Percentiles rank a stretch among this genome's conserved stretches.
Evolutionary conservation across 352 stramenopile genomes (phyloP).

Genomic region (Nothophytophthora sp.): DNA sequence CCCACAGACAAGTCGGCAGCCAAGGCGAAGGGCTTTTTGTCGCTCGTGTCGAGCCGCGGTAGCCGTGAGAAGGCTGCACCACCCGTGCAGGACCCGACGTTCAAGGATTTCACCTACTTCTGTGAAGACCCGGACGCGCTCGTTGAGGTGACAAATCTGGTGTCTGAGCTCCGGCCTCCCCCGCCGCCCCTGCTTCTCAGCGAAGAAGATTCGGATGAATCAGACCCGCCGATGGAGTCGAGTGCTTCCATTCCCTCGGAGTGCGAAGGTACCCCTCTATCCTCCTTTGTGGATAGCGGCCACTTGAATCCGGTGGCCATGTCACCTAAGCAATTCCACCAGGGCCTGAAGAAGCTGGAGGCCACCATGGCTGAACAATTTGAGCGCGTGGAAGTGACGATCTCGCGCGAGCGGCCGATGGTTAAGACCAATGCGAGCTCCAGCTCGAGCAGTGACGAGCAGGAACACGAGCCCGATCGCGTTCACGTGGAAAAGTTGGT

Average conservation of each 20-base stretch:
- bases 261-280: constrained; percentile 68
- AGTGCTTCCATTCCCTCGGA: constrained; percentile 31
- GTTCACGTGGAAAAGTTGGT: constrained; percentile 44
- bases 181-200: constrained; percentile 39
- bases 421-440: constrained; percentile 32
- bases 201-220: constrained; percentile 38
- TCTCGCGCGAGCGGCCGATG: constrained; percentile 61
- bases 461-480: constrained; percentile 21
- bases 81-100: constrained; percentile 85
- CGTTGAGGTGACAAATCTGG: constrained; percentile 79
- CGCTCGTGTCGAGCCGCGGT: constrained; percentile 68
- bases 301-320: constrained; percentile 52
- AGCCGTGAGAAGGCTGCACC: constrained; percentile 65
- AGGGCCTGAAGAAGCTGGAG: constrained; percentile 69
- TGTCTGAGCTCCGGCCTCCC: constrained; percentile 72
- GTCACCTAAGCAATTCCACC: constrained; percentile 53
- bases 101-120: constrained; percentile 92
- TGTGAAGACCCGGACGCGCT: constrained; percentile 87
- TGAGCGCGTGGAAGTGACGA: constrained; percentile 79
- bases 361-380: constrained; percentile 69
- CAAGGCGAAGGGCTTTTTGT: constrained; percentile 84
- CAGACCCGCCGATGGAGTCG: constrained; percentile 19
- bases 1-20: constrained; percentile 78
- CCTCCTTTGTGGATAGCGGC: constrained; percentile 84
- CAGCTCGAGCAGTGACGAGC: constrained; percentile 34